Evolutionary conservation across 169 alveolate species (phyloP).

Genomic region (Eimeria tenella): DNA sequence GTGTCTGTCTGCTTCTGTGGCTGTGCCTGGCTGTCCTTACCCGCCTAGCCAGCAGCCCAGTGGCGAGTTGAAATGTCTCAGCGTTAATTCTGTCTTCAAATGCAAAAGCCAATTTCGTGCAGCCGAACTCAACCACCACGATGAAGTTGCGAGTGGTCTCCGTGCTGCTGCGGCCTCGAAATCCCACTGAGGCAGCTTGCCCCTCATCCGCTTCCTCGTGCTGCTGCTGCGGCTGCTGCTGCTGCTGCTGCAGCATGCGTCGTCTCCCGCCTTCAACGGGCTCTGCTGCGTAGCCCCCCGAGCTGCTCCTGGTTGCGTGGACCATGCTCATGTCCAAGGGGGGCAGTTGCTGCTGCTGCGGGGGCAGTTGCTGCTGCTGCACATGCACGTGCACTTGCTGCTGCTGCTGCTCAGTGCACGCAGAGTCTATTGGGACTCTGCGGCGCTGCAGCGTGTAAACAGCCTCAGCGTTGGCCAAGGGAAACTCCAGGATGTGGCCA

Average conservation of each 20-base stretch:
- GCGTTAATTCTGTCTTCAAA: constrained; percentile 30
- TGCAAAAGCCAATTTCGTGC: not conserved
- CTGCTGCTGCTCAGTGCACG: not conserved
- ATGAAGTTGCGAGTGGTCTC: not conserved
- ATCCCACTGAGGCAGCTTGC: not conserved
- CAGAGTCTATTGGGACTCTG: not conserved
- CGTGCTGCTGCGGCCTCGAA: not conserved
- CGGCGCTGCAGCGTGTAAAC: constrained; percentile 65
- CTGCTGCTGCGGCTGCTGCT: not conserved
- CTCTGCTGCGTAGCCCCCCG: not conserved
- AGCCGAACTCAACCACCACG: not conserved
- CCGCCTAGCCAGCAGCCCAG: constrained; percentile 7
- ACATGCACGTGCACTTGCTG: not conserved
- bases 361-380: constrained; percentile 20
- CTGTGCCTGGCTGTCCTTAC: not conserved
- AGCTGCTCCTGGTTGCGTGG: not conserved
- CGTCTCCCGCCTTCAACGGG: not conserved
- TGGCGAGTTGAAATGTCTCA: constrained; percentile 25
- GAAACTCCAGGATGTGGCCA: constrained; percentile 56
- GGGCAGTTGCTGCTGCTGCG: constrained; percentile 18
- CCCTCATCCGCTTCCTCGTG: not conserved
- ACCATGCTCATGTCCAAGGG: not conserved
- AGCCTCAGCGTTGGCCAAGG: constrained; percentile 34
- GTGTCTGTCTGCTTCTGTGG: not conserved
- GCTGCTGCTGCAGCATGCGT: not conserved